Percentiles rank a stretch among this genome's conserved stretches.
phyloP scores from a whole-genome alignment of 2,329 filamentous ascomycete species.

The Lachnellula subtilissima region DNA sequence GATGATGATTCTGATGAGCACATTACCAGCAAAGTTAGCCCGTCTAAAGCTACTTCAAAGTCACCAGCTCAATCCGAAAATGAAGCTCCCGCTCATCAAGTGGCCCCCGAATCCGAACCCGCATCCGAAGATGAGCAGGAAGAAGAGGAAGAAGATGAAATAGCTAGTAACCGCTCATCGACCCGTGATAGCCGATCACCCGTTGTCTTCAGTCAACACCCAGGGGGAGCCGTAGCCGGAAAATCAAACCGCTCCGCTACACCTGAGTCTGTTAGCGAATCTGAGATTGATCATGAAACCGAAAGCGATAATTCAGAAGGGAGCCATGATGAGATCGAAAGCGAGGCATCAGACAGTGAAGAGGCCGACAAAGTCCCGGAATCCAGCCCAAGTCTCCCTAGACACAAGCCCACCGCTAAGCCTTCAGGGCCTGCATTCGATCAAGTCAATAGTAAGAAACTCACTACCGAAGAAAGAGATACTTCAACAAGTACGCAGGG shows the following conservation, averaged over 20 bases:
- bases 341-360: constrained; percentile 10
- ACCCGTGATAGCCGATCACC: constrained; percentile 28
- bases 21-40: neutral
- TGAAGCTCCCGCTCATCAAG: neutral
- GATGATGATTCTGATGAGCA: neutral
- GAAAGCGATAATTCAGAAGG: neutral
- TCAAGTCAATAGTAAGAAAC: constrained; percentile 19
- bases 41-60: neutral
- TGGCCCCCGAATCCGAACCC: neutral
- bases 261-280: neutral
- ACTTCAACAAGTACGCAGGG: constrained; percentile 19
- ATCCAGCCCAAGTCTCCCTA: constrained; percentile 14
- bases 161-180: constrained; percentile 20
- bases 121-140: neutral
- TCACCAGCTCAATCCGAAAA: neutral
- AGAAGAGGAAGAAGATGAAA: constrained; percentile 13
- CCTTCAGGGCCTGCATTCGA: neutral
- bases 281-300: neutral
- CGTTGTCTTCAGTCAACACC: constrained; percentile 22
- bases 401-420: neutral
- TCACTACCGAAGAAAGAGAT: constrained; percentile 13
- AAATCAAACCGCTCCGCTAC: neutral
- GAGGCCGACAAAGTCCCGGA: constrained; percentile 5
- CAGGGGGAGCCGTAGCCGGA: neutral
- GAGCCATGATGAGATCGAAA: neutral